These are phyloP conservation scores for Bryoglossum gracile DNA, from an alignment of 495 filamentous ascomycete species.

Conservation along the genomic window DNA sequence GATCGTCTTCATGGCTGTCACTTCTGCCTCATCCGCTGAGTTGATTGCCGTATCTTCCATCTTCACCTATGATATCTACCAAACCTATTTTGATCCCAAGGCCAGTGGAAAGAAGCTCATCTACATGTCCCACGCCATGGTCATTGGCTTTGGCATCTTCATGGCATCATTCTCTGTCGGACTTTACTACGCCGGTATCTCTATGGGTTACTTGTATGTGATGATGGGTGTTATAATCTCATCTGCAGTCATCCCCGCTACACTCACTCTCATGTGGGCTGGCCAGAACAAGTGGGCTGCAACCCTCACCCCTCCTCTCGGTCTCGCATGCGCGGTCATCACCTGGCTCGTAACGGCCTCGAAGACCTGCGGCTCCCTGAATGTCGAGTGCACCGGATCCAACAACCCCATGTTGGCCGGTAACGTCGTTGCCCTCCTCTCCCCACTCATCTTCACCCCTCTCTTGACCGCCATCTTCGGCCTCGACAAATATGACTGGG, in stretches of 20 bases:
- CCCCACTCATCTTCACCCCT: constrained; percentile 72
- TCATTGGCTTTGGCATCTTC: constrained; percentile 67
- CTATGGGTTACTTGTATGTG: constrained; percentile 53
- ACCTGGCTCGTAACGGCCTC: constrained; percentile 90
- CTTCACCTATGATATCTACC: constrained; percentile 88
- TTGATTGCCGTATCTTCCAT: constrained; percentile 91
- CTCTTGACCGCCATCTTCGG: constrained; percentile 57
- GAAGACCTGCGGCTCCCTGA: constrained; percentile 64
- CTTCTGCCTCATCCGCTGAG: constrained; percentile 80
- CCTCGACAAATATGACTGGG: constrained; percentile 80
- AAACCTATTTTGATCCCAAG: constrained; percentile 54
- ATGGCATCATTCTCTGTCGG: constrained; percentile 67
- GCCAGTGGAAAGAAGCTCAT: constrained; percentile 74
- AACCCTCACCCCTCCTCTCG: constrained; percentile 54
- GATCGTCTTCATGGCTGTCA: constrained; percentile 95
- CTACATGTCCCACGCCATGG: constrained; percentile 73
- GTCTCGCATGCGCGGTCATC: constrained; percentile 66
- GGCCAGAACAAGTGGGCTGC: constrained; percentile 23
- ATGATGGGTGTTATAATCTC: constrained; percentile 26
- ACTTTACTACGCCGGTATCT: constrained; percentile 45
- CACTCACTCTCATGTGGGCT: constrained; percentile 22
- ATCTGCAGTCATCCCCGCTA: constrained; percentile 24
- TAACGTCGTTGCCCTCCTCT: constrained; percentile 69
- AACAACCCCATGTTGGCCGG: constrained; percentile 90
- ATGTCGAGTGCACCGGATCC: constrained; percentile 66